phyloP scores from a whole-genome alignment of 805 yeast species.

The Metschnikowia bowlesiae region DNA sequence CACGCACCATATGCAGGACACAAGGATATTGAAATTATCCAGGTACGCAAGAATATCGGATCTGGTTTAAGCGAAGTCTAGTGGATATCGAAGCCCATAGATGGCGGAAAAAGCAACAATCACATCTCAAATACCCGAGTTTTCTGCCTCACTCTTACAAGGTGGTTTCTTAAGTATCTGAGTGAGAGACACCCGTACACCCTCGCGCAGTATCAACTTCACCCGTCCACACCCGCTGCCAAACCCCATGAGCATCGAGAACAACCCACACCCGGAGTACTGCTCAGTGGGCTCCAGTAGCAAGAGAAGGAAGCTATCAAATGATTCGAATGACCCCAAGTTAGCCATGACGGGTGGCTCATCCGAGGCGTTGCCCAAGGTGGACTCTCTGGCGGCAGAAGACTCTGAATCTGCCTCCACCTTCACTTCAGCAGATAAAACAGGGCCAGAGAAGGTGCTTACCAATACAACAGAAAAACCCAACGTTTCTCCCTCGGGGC shows the following conservation, averaged over 20 bases:
- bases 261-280: neutral
- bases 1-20: too few species aligned
- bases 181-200: neutral
- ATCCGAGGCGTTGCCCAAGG: neutral
- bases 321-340: neutral
- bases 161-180: too few species aligned
- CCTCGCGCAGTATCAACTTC: neutral
- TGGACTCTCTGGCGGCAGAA: neutral
- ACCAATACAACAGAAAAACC: neutral
- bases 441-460: neutral
- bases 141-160: too few species aligned
- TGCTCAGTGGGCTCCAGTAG: constrained; percentile 1
- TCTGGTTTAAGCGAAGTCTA: too few species aligned
- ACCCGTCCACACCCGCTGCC: neutral
- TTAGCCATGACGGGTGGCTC: neutral
- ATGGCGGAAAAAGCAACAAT: too few species aligned
- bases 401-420: neutral
- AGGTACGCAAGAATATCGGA: too few species aligned
- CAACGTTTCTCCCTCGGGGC: neutral
- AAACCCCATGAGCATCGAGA: constrained; percentile 1
- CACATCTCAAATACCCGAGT: too few species aligned
- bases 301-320: constrained; percentile 2
- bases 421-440: neutral
- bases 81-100: too few species aligned
- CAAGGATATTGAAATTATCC: too few species aligned